Evolutionary conservation across 768 basidiomycete genomes (phyloP), one percentile per base, ranked within the genome.

Genomic region (Coprinopsis sp.): DNA sequence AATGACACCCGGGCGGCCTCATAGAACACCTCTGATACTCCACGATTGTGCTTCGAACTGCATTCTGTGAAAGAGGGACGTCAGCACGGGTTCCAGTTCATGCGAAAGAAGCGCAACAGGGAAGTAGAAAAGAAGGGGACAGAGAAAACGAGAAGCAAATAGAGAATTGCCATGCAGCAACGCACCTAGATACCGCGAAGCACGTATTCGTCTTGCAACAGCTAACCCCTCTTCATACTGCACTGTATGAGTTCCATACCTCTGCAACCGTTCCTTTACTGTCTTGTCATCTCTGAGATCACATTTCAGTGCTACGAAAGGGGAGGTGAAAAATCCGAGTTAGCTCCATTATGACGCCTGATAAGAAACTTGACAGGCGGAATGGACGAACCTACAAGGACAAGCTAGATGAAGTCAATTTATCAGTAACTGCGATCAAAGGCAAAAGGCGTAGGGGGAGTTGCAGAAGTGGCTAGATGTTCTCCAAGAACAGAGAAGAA

Each of bases 301-400:
- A 56, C 95, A 98, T 71, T 98, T 98, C 30, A 96, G 75, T 8
- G 95, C 95, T 91, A n/a, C n/a, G n/a, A n/a, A n/a, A n/a, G n/a
- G n/a, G n/a, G n/a, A n/a, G n/a, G n/a, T 45, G 23, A 22, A 50
- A 48, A 27, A 24, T 29, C 38, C 16, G 6, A 50, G 49, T 34
- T 14, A 43, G 42, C 27, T n/a, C n/a, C n/a, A n/a, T n/a, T n/a
- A n/a, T n/a, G n/a, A n/a, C n/a, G n/a, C n/a, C n/a, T n/a, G n/a
- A 10, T n/a, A 7, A 31, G 38, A 19, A 34, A 23, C 12, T 25
- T 30, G 11, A 33, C 23, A 37, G 27, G n/a, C 27, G 34, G 25
- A 22, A 48, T 22, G n/a, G 24, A 76, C 89, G 54, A 51, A 92
- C 92, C 92, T 40, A 95, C 89, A 31, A 96, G 81, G 33, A 96